Evolutionary conservation across 2,329 filamentous ascomycete genomes (phyloP), one percentile per base, ranked within the genome.

Genomic region (Podosphaera leucotricha): DNA sequence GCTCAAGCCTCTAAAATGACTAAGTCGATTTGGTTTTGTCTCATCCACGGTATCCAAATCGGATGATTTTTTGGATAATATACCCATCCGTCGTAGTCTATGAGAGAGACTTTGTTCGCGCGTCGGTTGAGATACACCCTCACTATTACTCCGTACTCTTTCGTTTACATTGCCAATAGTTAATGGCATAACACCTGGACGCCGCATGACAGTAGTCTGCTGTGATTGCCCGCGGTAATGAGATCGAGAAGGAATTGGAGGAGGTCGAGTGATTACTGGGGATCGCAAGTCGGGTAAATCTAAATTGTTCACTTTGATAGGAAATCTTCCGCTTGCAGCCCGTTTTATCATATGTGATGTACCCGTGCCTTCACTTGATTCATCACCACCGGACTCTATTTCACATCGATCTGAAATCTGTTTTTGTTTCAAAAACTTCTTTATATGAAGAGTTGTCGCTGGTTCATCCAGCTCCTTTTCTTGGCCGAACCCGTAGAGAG

Each of bases 221-320:
- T 80, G 75, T 2, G 78, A 83, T 2, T 78, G 63, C 1, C 76
- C 76, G 24, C 86, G 75, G 52, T 82, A 83, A 58, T 93, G 85
- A 2, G 84, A 90, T 47, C 80, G 72, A 3, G 72, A 72, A 0
- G 84, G 84, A 47, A 92, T 81, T 0, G 81, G 80, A 2, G 86
- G 83, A 22, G 80, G 69, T 28, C 78, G 72, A 18, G 67, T 64
- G 10, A 72, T 61, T 33, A 68, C 75, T 13, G 80, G 81, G 3
- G 80, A 87, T 49, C 75, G 73, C 38, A 73, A 64, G 51, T 78
- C 75, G 30, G 71, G 63, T 2, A 77, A 63, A 45, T 90, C 83
- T 41, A 74, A 69, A 15, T 79, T 77, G 56, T 80, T 83, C 43
- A 84, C 79, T 53, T 76, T 77, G 54, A 79, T 72, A 1, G 75